Conservation (phyloP, 169 alveolate species). For the Perkinsus olseni region DNA sequence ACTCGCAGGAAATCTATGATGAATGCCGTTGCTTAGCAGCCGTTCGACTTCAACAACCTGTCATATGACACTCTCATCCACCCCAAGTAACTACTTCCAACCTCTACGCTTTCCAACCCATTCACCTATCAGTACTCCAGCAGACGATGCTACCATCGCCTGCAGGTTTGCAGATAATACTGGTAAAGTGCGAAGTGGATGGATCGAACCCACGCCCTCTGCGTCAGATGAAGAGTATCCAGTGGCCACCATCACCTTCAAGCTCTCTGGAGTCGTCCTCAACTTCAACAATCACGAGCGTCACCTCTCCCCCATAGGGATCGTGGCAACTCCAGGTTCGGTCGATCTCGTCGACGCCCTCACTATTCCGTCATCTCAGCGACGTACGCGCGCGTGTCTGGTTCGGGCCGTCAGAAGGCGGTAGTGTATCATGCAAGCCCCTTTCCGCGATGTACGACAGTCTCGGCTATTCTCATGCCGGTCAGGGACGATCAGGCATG, state of each 20-base stretch:
- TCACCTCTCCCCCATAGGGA: neutral
- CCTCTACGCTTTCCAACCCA: neutral
- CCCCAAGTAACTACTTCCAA: neutral
- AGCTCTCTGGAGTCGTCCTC: neutral
- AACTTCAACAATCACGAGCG: neutral
- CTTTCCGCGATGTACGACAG: neutral
- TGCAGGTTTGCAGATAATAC: neutral
- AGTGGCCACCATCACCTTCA: neutral
- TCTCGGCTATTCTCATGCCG: neutral
- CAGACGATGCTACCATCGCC: neutral
- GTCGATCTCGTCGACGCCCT: no score
- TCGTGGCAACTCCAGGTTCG: neutral
- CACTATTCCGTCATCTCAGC: neutral
- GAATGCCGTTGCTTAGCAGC: no score
- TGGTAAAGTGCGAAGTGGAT: neutral
- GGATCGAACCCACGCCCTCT: neutral
- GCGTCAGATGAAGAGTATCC: neutral
- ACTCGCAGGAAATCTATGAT: no score
- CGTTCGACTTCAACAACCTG: no score
- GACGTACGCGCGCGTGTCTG: neutral
- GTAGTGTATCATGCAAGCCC: neutral
- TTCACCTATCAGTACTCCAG: neutral
- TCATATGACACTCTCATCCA: neutral
- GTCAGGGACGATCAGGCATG: neutral
- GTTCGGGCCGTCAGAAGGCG: neutral